Conservation (phyloP, 1,284 basidiomycete species). For the Rhizoctonia solani region DNA sequence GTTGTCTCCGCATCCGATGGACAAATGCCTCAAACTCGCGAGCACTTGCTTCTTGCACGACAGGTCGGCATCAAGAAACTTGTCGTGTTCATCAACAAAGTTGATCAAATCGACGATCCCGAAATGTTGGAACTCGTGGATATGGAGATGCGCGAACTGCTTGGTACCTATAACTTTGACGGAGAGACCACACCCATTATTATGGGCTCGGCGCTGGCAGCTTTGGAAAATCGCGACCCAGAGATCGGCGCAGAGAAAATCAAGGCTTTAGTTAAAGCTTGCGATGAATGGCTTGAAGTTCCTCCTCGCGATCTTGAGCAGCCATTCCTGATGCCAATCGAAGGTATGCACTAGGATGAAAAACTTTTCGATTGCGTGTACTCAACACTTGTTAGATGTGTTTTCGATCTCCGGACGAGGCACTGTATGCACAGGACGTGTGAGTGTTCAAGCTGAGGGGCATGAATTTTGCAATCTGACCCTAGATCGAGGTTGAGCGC, state of each 20-base stretch:
- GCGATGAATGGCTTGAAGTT: conserved; percentile 95
- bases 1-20: conserved; percentile 98
- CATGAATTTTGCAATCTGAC: neutral
- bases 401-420: conserved; percentile 99
- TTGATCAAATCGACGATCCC: conserved; percentile 93
- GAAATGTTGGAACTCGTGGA: conserved; percentile 99
- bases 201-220: conserved; percentile 95
- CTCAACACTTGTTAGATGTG: conserved; percentile 61
- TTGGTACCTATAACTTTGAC: conserved; percentile 91
- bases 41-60: conserved; percentile 95
- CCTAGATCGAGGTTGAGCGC: conserved; percentile 76
- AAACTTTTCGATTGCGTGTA: neutral
- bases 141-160: conserved; percentile 99
- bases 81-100: conserved; percentile 99
- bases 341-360: conserved; percentile 54
- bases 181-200: conserved; percentile 97
- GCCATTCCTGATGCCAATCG: conserved; percentile 95
- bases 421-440: conserved; percentile 94
- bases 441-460: conserved; percentile 45
- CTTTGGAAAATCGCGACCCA: conserved; percentile 81
- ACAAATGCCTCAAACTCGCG: conserved; percentile 99
- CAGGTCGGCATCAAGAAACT: conserved; percentile 99
- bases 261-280: conserved; percentile 81
- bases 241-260: conserved; percentile 86
- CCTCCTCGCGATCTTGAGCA: conserved; percentile 97